Evolutionary conservation across 2,329 filamentous ascomycete species (phyloP).

Genomic region (Aulographum hederae): DNA sequence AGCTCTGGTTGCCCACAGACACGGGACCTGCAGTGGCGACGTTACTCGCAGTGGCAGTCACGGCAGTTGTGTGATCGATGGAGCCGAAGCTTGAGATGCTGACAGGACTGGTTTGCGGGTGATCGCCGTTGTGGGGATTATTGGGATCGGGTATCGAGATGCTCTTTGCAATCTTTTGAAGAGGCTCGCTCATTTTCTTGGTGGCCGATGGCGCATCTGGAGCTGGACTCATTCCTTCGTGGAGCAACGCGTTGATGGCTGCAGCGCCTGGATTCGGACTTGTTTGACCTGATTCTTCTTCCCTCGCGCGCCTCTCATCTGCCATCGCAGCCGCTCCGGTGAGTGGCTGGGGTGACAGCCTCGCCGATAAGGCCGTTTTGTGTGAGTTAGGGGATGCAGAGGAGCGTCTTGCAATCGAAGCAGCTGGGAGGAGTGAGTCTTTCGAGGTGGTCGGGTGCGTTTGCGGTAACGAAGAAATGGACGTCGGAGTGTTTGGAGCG

Average conservation of each 20-base stretch:
- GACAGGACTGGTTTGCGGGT: constrained; percentile 32
- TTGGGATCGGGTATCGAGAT: constrained; percentile 24
- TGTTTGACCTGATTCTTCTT: constrained; percentile 20
- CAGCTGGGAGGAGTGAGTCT: constrained; percentile 8
- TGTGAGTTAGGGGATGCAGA: constrained; percentile 23
- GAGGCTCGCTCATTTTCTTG: constrained; percentile 27
- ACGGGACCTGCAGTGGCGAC: constrained; percentile 8
- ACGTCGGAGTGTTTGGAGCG: constrained; percentile 20
- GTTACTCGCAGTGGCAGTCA: constrained; percentile 30
- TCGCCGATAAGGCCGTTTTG: constrained; percentile 19
- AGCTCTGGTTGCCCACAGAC: constrained; percentile 4
- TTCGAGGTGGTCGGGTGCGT: constrained; percentile 9
- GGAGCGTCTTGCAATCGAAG: constrained; percentile 7
- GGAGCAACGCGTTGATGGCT: constrained; percentile 25
- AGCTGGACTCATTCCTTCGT: constrained; percentile 19
- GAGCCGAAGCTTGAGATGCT: constrained; percentile 36
- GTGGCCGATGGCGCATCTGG: constrained; percentile 23
- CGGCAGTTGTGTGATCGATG: constrained; percentile 26
- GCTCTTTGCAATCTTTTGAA: constrained; percentile 27
- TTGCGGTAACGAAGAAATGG: constrained; percentile 10
- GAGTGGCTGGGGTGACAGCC: constrained; percentile 21
- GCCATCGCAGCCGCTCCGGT: constrained; percentile 29
- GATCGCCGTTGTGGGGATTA: constrained; percentile 4
- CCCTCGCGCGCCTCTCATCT: constrained; percentile 25
- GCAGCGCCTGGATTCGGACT: constrained; percentile 28